These are phyloP conservation scores for Xenoacremonium recifei DNA, from an alignment of 2,329 filamentous ascomycete species.

Conservation along the genomic window DNA sequence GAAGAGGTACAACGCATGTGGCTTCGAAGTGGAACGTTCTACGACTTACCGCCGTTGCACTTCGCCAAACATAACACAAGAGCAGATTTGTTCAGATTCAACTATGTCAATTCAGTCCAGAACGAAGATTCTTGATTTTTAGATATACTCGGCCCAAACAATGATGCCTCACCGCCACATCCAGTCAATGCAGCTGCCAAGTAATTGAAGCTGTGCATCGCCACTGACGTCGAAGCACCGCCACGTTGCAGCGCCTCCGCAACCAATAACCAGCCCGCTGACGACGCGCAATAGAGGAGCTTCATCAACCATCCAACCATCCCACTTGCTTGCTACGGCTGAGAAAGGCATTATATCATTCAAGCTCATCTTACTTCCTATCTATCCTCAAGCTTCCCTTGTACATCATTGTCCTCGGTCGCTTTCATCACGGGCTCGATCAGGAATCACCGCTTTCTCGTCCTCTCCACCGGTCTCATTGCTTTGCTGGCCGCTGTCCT, in stretches of 20 bases:
- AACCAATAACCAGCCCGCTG: constrained; percentile 8
- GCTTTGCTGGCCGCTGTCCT: constrained; percentile 9
- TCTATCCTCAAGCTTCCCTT: constrained; percentile 11
- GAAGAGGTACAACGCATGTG: too few relatives aligned
- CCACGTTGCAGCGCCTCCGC: constrained; percentile 3
- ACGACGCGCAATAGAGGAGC: constrained; percentile 4
- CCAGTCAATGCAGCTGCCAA: neutral
- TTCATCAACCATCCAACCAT: neutral
- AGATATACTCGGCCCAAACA: too few relatives aligned
- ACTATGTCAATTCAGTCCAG: too few relatives aligned
- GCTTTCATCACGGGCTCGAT: constrained; percentile 9
- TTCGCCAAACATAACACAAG: too few relatives aligned
- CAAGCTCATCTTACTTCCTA: constrained; percentile 5
- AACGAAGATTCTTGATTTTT: too few relatives aligned
- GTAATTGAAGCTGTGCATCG: constrained; percentile 1
- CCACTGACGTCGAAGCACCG: constrained; percentile 5
- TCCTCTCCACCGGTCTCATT: constrained; percentile 9
- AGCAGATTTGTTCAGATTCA: too few relatives aligned
- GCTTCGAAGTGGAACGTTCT: too few relatives aligned
- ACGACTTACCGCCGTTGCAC: too few relatives aligned
- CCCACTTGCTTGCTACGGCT: constrained; percentile 4
- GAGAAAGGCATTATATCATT: constrained; percentile 7
- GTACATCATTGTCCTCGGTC: too few relatives aligned
- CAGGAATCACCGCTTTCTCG: constrained; percentile 1
- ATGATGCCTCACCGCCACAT: constrained; percentile 2